These are phyloP conservation scores for Kokia cookei DNA, from an alignment of 441 rosid species.

Conservation along the genomic window DNA sequence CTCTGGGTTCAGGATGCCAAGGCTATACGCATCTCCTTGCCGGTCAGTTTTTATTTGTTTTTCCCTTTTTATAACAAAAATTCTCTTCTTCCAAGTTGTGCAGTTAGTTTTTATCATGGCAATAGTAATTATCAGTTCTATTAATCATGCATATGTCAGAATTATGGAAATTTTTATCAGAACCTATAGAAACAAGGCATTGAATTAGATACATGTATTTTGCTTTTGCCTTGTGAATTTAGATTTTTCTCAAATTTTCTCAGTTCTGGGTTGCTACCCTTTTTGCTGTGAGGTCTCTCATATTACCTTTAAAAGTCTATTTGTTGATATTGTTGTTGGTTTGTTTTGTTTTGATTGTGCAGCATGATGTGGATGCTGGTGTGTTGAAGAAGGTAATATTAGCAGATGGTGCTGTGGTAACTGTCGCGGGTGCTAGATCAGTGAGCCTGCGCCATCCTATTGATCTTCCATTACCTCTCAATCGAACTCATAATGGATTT, in stretches of 20 bases:
- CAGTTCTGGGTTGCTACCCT: too few relatives aligned
- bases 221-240: background rate
- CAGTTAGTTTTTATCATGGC: too few relatives aligned
- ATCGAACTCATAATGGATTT: slow-evolving; percentile 47
- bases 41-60: slow-evolving; percentile 29
- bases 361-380: slow-evolving; percentile 98
- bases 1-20: slow-evolving; percentile 92
- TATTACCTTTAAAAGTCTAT: background rate
- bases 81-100: background rate
- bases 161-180: too few relatives aligned
- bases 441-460: slow-evolving; percentile 79
- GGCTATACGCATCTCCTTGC: slow-evolving; percentile 74
- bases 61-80: too few relatives aligned
- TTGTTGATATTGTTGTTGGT: slow-evolving; percentile 4
- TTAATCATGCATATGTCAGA: too few relatives aligned
- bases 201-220: background rate
- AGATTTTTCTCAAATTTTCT: too few relatives aligned
- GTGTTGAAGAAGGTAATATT: slow-evolving; percentile 81
- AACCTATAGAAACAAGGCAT: too few relatives aligned
- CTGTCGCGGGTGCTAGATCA: slow-evolving; percentile 88
- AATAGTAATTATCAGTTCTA: too few relatives aligned
- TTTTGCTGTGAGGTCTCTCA: too few relatives aligned
- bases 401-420: slow-evolving; percentile 86
- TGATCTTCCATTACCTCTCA: slow-evolving; percentile 75
- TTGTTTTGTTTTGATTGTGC: slow-evolving; percentile 10